Percentiles rank a stretch among this genome's conserved stretches.
Evolutionary conservation across 495 filamentous ascomycete genomes (phyloP).

Genomic region (Aspergillus kassunensis): DNA sequence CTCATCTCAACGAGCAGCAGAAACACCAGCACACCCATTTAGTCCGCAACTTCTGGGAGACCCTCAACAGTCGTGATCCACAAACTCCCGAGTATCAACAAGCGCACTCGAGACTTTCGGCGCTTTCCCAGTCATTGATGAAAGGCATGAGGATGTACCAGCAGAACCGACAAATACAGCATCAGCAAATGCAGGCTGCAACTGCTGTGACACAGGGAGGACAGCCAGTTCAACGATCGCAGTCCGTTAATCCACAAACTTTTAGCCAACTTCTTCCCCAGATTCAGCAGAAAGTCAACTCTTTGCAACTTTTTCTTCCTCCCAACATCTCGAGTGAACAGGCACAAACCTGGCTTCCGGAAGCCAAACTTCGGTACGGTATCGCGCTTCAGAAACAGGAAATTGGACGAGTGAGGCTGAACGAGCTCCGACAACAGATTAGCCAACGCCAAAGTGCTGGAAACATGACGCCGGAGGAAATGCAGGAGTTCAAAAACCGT

Average conservation of each 20-base stretch:
- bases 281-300: slow-evolving; percentile 45
- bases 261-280: slow-evolving; percentile 40
- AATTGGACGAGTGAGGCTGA: slow-evolving; percentile 35
- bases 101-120: slow-evolving; percentile 60
- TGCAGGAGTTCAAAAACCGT: slow-evolving; percentile 39
- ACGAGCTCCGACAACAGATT: slow-evolving; percentile 37
- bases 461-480: slow-evolving; percentile 42
- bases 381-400: slow-evolving; percentile 52
- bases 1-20: slow-evolving; percentile 53
- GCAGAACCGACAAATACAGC: slow-evolving; percentile 41
- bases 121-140: slow-evolving; percentile 61
- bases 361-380: slow-evolving; percentile 51
- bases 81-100: slow-evolving; percentile 53
- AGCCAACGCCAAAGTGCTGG: slow-evolving; percentile 33
- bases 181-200: slow-evolving; percentile 27
- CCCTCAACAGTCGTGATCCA: slow-evolving; percentile 54
- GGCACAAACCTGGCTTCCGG: slow-evolving; percentile 46
- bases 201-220: slow-evolving; percentile 31
- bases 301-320: slow-evolving; percentile 44
- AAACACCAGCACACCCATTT: slow-evolving; percentile 63
- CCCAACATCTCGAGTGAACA: slow-evolving; percentile 44
- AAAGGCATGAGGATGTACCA: slow-evolving; percentile 51
- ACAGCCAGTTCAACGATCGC: slow-evolving; percentile 33
- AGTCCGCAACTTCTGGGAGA: slow-evolving; percentile 56
- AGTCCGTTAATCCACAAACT: slow-evolving; percentile 38